phyloP scores from a whole-genome alignment of 345 rosid species.

The Draba incana region DNA sequence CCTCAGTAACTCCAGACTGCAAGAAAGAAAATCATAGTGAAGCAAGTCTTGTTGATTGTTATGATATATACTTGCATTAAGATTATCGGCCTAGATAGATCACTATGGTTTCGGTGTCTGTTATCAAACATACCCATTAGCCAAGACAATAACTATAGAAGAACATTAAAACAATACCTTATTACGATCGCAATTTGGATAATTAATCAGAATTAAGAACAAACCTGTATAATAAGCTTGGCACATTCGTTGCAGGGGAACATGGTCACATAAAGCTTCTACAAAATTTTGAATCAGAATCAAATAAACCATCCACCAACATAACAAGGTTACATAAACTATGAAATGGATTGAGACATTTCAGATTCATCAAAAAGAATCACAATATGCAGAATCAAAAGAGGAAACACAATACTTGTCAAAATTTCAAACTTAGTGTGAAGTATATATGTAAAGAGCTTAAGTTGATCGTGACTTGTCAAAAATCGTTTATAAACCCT shows the following conservation, averaged over 20 bases:
- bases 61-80: constrained; percentile 11
- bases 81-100: background rate
- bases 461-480: too few species aligned
- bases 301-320: constrained; percentile 19
- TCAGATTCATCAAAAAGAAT: too few species aligned
- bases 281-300: constrained; percentile 43
- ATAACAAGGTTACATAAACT: too few species aligned
- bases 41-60: background rate
- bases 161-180: background rate
- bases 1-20: constrained; percentile 90
- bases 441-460: too few species aligned
- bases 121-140: constrained; percentile 13
- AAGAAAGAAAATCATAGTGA: constrained; percentile 28
- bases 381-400: too few species aligned
- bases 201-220: constrained; percentile 21
- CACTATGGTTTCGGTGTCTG: background rate
- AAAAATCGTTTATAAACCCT: too few species aligned
- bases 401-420: too few species aligned
- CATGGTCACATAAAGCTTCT: constrained; percentile 98
- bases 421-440: too few species aligned
- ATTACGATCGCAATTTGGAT: constrained; percentile 20
- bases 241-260: constrained; percentile 99
- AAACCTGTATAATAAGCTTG: constrained; percentile 92
- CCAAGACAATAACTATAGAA: constrained; percentile 8
- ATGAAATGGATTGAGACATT: too few species aligned